Conservation (phyloP, 176 grass and related monocot species). For the Typha latifolia region DNA sequence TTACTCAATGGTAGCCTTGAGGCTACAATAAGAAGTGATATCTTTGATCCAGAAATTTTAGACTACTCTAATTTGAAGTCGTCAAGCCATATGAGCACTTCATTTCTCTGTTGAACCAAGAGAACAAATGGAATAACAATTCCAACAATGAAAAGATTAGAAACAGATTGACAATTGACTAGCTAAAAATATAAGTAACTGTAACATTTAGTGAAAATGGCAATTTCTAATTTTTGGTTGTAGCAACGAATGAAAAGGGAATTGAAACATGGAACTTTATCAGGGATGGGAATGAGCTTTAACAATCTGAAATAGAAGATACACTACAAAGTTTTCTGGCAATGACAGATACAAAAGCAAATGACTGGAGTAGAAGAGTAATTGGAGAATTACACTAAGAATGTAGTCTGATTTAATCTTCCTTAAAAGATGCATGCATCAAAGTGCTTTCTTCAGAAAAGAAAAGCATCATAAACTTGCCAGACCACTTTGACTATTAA, state of each 20-base stretch:
- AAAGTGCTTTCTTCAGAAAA: too few relatives aligned
- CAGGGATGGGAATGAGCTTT: neutral
- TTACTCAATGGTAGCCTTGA: neutral
- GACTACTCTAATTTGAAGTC: slow-evolving; percentile 1
- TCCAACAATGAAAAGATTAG: neutral
- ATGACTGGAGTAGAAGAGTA: too few relatives aligned
- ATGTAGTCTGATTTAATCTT: too few relatives aligned
- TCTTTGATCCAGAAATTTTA: neutral
- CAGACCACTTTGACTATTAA: too few relatives aligned
- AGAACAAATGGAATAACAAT: neutral
- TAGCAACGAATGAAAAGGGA: neutral
- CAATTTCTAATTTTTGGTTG: neutral
- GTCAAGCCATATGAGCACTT: slow-evolving; percentile 7
- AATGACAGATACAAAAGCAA: too few relatives aligned
- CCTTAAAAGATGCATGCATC: too few relatives aligned
- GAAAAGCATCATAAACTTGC: too few relatives aligned
- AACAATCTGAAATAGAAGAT: too few relatives aligned
- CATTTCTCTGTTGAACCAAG: slow-evolving; percentile 1
- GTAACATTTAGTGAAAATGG: neutral
- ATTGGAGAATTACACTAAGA: too few relatives aligned
- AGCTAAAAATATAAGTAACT: neutral
- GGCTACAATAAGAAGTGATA: neutral
- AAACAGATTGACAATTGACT: neutral
- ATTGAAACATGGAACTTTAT: neutral
- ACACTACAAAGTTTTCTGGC: too few relatives aligned